A percentile compares a stretch with the other conserved stretches of the same genome.
phyloP scores from a whole-genome alignment of 2,329 filamentous ascomycete species.

The Elsinoe batatas region DNA sequence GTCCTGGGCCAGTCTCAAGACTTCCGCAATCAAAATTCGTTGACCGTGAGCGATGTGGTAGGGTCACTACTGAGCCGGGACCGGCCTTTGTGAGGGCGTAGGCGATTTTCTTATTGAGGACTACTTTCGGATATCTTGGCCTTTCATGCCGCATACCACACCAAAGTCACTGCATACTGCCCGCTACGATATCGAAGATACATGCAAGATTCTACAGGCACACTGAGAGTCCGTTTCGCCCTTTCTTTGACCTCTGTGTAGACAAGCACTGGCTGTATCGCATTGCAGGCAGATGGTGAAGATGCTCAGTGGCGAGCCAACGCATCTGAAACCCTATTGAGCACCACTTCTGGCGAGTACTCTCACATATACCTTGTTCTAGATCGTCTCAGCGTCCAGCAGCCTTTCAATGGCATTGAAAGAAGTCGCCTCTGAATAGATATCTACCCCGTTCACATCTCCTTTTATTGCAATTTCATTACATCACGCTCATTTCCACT shows the following conservation, averaged over 20 bases:
- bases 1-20: too few relatives aligned
- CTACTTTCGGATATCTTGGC: constrained; percentile 11
- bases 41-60: not conserved
- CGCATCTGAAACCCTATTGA: constrained; percentile 16
- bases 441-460: not conserved
- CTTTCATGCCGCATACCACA: not conserved
- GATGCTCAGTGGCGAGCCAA: not conserved
- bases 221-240: too few relatives aligned
- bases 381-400: not conserved
- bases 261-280: not conserved
- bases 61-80: not conserved
- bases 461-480: not conserved
- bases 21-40: not conserved
- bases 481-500: constrained; percentile 16
- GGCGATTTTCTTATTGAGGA: constrained; percentile 17
- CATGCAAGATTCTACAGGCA: too few relatives aligned
- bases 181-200: too few relatives aligned
- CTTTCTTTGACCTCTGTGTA: too few relatives aligned
- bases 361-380: not conserved
- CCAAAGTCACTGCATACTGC: not conserved
- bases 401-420: constrained; percentile 10
- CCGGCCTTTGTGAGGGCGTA: not conserved
- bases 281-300: not conserved
- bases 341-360: constrained; percentile 13
- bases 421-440: not conserved